Conservation (phyloP, 805 yeast genomes). For the Candida koratica region DNA sequence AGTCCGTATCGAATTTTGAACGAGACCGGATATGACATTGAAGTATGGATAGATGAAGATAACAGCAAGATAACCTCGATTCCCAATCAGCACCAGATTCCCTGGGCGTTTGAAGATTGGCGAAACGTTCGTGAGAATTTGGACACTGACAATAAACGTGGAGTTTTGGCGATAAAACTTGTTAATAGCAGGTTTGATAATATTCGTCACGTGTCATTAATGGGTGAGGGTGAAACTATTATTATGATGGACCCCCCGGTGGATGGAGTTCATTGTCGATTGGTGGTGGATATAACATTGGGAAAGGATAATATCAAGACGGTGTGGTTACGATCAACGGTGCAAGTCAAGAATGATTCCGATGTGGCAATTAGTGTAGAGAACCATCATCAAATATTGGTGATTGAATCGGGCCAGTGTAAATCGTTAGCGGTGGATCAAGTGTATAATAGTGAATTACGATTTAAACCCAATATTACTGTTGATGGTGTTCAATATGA, state of each 20-base stretch:
- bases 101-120: conserved; percentile 98
- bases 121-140: conserved; percentile 74
- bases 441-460: conserved; percentile 56
- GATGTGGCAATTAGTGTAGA: conserved; percentile 47
- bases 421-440: conserved; percentile 71
- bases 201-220: conserved; percentile 57
- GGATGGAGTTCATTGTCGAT: conserved; percentile 63
- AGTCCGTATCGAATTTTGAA: conserved; percentile 79
- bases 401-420: conserved; percentile 55
- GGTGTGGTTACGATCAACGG: conserved; percentile 73
- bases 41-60: conserved; percentile 70
- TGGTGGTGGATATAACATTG: conserved; percentile 66
- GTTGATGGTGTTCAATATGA: conserved; percentile 45
- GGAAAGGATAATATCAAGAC: conserved; percentile 76
- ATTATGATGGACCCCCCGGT: conserved; percentile 62
- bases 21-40: conserved; percentile 80
- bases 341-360: conserved; percentile 58
- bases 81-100: conserved; percentile 47
- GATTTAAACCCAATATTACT: conserved; percentile 57
- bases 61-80: conserved; percentile 29
- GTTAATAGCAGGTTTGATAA: conserved; percentile 53
- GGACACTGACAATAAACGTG: conserved; percentile 59
- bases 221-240: conserved; percentile 79
- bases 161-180: conserved; percentile 60
- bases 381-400: conserved; percentile 15